These are phyloP conservation scores for Logfia minima DNA, from an alignment of 129 eudicot species.

Conservation along the genomic window DNA sequence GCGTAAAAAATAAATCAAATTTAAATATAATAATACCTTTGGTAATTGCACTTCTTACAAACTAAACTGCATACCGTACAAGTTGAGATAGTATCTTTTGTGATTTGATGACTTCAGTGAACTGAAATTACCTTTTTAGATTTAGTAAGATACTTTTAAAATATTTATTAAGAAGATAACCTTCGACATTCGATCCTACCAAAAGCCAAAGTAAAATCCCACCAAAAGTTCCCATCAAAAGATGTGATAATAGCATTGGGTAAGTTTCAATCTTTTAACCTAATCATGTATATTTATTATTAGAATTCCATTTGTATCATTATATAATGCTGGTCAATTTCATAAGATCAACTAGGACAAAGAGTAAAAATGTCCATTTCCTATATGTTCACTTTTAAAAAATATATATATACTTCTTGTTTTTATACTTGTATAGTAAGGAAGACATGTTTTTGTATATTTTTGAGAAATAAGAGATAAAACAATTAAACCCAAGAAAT, in stretches of 20 bases:
- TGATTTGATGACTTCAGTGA: not conserved
- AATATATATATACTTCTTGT: too few relatives aligned
- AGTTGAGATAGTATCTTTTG: not conserved
- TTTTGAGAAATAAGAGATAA: too few relatives aligned
- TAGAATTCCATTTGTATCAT: not conserved
- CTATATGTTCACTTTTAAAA: too few relatives aligned
- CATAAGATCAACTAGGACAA: not conserved
- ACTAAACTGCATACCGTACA: not conserved
- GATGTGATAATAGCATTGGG: constrained; percentile 17
- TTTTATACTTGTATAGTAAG: too few relatives aligned
- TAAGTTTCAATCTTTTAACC: not conserved
- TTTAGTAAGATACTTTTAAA: not conserved
- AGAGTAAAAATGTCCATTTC: not conserved
- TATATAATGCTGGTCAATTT: constrained; percentile 14
- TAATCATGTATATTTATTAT: not conserved
- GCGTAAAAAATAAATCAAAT: not conserved
- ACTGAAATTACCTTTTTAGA: not conserved
- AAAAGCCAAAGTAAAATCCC: constrained; percentile 10
- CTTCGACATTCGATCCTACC: not conserved
- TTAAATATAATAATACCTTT: constrained; percentile 2
- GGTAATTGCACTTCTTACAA: constrained; percentile 8
- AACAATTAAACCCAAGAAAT: too few relatives aligned
- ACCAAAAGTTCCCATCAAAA: not conserved
- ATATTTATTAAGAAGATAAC: not conserved
- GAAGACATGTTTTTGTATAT: too few relatives aligned